Base-by-base conservation (phyloP, 2,329 filamentous ascomycete genomes). In the Sporothrix brunneoviolacea region DNA sequence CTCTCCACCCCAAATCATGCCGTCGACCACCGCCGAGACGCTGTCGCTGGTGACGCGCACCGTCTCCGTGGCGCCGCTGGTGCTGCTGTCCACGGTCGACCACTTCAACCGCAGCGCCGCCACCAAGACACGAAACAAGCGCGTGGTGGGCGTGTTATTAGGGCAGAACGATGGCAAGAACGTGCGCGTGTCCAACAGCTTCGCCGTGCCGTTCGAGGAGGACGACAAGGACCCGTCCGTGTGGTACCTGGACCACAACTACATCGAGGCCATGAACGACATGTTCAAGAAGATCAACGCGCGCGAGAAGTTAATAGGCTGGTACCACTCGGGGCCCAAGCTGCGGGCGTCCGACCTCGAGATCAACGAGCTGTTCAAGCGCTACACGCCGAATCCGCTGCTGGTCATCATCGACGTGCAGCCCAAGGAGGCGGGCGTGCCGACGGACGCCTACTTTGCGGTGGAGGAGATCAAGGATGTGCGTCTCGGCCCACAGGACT, bases 221-320 rank as follows among this genome's bases (percentile, higher is more conserved):
- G 93, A 98, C 68, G 93, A 96, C 64, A 95, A 95, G 72, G 91
- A 98, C 67, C 91, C 91, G 4, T 94, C 91, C 32, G 93, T 98
- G 66, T 98, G 93, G 93, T 98, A 97, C 68, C 74, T 98, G 58
- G 93, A 98, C 69, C 93, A 98, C 79, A 97, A 97, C 79, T 98
- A 96, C 65, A 88, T 98, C 69, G 93, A 98, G 72, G 88, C 86
- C 61, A 98, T 98, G 93, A 95, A 93, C 73, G 93, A 97, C 70
- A 98, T 98, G 93, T 98, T 98, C 80, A 98, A 98, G 78, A 97
- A 97, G 75, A 91, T 98, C 77, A 98, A 98, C 74, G 93, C 93
- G 55, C 79, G 88, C 57, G 93, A 98, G 75, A 97, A 97, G 82
- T 80, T 98, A 68, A 94, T 98, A 78, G 93, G 93, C 65, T 98